These are phyloP conservation scores for Globisporangium apiculatum DNA, from an alignment of 352 stramenopile genomes.

Conservation along the genomic window DNA sequence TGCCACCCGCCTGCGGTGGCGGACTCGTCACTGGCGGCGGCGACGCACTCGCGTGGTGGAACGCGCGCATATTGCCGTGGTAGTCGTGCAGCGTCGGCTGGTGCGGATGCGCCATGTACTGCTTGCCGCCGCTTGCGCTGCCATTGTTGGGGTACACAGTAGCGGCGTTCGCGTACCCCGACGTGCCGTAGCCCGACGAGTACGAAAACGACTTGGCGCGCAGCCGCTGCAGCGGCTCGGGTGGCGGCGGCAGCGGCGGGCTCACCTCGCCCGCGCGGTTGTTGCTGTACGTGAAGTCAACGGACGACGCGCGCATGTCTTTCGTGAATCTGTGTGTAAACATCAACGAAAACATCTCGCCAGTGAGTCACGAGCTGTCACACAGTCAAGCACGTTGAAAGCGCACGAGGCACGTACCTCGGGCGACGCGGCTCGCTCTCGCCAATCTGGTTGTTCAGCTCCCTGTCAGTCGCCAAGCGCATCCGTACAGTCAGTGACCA, in stretches of 20 bases:
- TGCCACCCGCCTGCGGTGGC: conserved; percentile 16
- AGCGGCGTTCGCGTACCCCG: conserved; percentile 22
- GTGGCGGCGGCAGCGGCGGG: conserved; percentile 53
- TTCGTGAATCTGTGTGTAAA: conserved; percentile 29
- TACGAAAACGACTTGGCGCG: conserved; percentile 76
- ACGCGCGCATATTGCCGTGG: conserved; percentile 46
- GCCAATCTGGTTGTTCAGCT: conserved; percentile 13
- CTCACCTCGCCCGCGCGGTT: conserved; percentile 37
- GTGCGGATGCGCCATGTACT: conserved; percentile 43
- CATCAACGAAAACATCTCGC: no score
- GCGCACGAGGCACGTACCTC: conserved; percentile 1
- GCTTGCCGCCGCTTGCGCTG: conserved; percentile 31
- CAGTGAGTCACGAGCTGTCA: neutral
- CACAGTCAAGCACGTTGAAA: neutral
- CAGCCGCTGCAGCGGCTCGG: conserved; percentile 60
- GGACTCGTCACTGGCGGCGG: conserved; percentile 30
- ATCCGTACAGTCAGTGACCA: neutral
- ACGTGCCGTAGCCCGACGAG: conserved; percentile 44
- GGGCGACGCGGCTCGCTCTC: conserved; percentile 9
- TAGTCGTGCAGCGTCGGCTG: conserved; percentile 41
- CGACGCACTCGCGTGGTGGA: conserved; percentile 25
- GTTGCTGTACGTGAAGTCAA: conserved; percentile 61
- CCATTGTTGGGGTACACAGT: conserved; percentile 14
- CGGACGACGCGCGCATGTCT: conserved; percentile 63
- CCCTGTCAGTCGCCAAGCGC: neutral